Percentiles rank a stretch among this genome's conserved stretches.
These are phyloP conservation scores for Colletotrichum australisinense DNA, from an alignment of 2,329 filamentous ascomycete genomes.

Conservation along the genomic window DNA sequence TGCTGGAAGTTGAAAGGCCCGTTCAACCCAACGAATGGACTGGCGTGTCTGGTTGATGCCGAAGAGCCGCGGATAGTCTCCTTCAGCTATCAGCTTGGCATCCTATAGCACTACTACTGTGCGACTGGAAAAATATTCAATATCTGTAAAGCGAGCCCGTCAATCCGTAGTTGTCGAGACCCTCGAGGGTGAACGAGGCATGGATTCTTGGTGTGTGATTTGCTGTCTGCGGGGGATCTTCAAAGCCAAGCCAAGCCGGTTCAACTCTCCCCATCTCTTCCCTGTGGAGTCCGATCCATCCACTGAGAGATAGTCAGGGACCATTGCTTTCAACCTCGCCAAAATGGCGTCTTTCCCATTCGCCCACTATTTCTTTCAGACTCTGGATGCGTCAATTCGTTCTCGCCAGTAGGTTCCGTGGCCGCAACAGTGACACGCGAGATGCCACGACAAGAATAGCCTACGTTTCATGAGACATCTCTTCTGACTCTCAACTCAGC, in stretches of 20 bases:
- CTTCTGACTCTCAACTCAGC: constrained; percentile 21
- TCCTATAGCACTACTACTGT: no score
- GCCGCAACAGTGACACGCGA: constrained; percentile 29
- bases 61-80: no score
- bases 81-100: no score
- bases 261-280: constrained; percentile 16
- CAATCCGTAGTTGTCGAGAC: no score
- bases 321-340: neutral
- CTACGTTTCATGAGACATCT: constrained; percentile 31
- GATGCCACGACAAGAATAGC: constrained; percentile 31
- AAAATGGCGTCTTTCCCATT: constrained; percentile 19
- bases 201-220: neutral
- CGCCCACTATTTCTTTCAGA: constrained; percentile 5
- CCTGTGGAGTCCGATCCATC: constrained; percentile 16
- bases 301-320: neutral
- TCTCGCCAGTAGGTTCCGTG: constrained; percentile 13
- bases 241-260: constrained; percentile 21
- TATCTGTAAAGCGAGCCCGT: no score
- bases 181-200: neutral
- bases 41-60: no score
- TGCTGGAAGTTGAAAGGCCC: neutral
- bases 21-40: neutral
- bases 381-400: constrained; percentile 18
- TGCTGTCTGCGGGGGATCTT: constrained; percentile 7
- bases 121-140: no score